Conservation (phyloP, 129 eudicot genomes). For the Flaveria bidentis region DNA sequence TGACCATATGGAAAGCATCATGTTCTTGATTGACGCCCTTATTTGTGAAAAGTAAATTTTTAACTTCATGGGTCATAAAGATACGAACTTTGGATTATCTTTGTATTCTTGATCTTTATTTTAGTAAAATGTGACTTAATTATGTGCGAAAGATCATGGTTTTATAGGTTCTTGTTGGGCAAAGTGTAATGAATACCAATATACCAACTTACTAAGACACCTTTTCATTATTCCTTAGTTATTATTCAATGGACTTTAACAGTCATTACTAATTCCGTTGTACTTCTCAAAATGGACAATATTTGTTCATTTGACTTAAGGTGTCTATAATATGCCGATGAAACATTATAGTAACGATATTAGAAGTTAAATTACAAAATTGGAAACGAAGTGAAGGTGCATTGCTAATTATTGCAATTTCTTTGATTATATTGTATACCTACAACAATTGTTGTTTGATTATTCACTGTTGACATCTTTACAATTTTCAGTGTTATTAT, state of each 20-base stretch:
- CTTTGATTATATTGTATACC: background rate
- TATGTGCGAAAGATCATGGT: constrained; percentile 12
- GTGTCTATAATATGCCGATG: background rate
- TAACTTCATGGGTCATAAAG: background rate
- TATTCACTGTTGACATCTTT: background rate
- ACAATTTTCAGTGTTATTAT: background rate
- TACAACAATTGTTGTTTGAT: background rate
- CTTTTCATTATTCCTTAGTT: background rate
- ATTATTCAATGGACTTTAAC: background rate
- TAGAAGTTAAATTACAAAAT: background rate
- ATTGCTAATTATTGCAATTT: background rate
- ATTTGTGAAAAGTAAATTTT: background rate
- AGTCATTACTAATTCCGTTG: background rate
- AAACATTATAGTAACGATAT: background rate
- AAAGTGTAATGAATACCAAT: background rate
- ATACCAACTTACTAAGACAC: background rate
- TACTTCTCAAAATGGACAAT: constrained; percentile 4
- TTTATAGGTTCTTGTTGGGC: background rate
- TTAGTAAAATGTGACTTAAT: background rate
- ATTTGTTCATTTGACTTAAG: background rate
- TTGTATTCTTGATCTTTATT: constrained; percentile 3
- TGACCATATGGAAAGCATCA: constrained; percentile 14
- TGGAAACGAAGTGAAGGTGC: background rate
- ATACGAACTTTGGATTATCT: background rate
- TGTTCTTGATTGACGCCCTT: background rate